These are phyloP conservation scores for Lodderomyces elongisporus DNA, from an alignment of 1,139 yeast genomes.

Conservation along the genomic window DNA sequence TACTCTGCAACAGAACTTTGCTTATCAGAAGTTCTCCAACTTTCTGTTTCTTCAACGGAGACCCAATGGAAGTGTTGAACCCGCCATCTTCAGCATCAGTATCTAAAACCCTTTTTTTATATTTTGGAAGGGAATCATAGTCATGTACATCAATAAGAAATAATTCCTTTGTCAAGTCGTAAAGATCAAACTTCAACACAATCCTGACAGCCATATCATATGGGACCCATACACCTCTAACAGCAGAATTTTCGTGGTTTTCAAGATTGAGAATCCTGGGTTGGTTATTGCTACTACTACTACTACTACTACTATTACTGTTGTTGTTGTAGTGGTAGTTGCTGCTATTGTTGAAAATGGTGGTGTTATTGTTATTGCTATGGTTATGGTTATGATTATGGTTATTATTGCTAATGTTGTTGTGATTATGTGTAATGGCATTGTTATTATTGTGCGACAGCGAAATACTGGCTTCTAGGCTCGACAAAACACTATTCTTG, in stretches of 20 bases:
- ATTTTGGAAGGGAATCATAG: constrained; percentile 34
- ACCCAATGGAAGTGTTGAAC: constrained; percentile 17
- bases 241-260: constrained; percentile 19
- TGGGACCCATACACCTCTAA: constrained; percentile 42
- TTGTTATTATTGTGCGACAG: too few species aligned
- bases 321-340: too few species aligned
- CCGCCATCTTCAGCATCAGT: constrained; percentile 12
- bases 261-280: constrained; percentile 23
- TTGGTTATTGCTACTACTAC: not conserved
- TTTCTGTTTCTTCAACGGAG: constrained; percentile 33
- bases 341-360: too few species aligned
- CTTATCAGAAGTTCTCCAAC: constrained; percentile 4
- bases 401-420: too few species aligned
- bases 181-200: constrained; percentile 39
- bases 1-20: too few species aligned
- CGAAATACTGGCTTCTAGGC: constrained; percentile 19
- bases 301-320: too few species aligned
- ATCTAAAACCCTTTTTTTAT: constrained; percentile 17
- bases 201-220: constrained; percentile 41
- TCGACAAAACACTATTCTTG: constrained; percentile 30
- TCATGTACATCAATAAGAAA: constrained; percentile 46
- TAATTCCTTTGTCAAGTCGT: constrained; percentile 34
- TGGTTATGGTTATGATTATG: too few species aligned
- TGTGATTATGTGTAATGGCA: too few species aligned
- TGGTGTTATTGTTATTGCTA: too few species aligned